A percentile compares a stretch with the other conserved stretches of the same genome.
These are phyloP conservation scores for Phialemoniopsis sp. DNA, from an alignment of 2,329 filamentous ascomycete genomes.

Conservation along the genomic window DNA sequence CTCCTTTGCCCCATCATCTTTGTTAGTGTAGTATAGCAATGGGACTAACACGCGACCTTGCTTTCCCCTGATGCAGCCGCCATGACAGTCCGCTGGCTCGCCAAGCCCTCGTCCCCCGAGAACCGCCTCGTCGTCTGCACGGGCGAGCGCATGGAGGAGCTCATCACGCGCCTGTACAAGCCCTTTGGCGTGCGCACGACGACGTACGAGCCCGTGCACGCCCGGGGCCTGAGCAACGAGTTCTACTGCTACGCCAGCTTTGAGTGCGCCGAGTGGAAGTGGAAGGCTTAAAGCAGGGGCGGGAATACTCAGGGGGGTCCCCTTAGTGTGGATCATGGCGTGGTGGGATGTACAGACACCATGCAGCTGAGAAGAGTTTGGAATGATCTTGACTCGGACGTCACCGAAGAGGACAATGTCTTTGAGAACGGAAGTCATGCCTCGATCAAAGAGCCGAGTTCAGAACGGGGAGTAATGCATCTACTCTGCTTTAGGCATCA, in stretches of 20 bases:
- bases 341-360: too few species aligned
- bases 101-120: constrained; percentile 30
- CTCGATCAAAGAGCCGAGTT: too few species aligned
- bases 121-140: constrained; percentile 64
- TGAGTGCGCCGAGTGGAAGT: constrained; percentile 53
- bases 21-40: too few species aligned
- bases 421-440: too few species aligned
- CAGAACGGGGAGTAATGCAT: too few species aligned
- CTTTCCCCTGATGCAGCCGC: constrained; percentile 46
- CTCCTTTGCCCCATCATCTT: too few species aligned
- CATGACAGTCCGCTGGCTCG: constrained; percentile 70
- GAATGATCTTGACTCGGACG: too few species aligned
- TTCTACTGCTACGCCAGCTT: constrained; percentile 80
- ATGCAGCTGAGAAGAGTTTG: too few species aligned
- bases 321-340: too few species aligned
- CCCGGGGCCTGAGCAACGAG: constrained; percentile 73
- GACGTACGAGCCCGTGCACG: constrained; percentile 64
- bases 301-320: too few species aligned
- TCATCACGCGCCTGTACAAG: constrained; percentile 65
- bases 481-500: too few species aligned
- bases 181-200: constrained; percentile 60
- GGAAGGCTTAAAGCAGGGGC: constrained; percentile 10
- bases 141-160: constrained; percentile 67
- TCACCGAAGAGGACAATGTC: too few species aligned
- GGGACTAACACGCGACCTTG: constrained; percentile 7